These are phyloP conservation scores for Solidago caesia DNA, from an alignment of 129 eudicot genomes.

Conservation along the genomic window DNA sequence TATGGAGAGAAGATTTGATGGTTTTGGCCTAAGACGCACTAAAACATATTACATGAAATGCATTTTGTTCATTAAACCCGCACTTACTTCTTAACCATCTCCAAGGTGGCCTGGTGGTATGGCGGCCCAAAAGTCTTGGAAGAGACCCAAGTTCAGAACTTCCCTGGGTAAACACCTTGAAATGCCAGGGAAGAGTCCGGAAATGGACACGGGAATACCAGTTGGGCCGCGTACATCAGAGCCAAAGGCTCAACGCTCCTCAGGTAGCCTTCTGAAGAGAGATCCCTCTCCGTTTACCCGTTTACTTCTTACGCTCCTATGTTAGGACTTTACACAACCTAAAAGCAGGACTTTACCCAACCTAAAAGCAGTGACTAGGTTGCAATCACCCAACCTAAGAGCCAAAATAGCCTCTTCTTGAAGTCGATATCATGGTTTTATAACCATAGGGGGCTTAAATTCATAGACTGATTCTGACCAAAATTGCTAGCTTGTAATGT, in stretches of 20 bases:
- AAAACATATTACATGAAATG: not conserved
- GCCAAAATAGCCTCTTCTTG: not conserved
- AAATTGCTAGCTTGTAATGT: not conserved
- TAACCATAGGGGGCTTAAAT: not conserved
- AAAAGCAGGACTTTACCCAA: not conserved
- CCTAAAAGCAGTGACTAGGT: not conserved
- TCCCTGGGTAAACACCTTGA: too few relatives aligned
- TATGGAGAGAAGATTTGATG: not conserved
- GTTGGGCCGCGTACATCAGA: too few relatives aligned
- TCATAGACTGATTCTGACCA: not conserved
- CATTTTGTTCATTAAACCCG: not conserved
- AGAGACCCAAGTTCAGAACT: too few relatives aligned
- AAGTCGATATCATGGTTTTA: constrained; percentile 5
- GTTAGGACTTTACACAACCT: not conserved
- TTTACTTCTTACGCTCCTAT: not conserved
- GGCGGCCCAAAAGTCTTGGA: not conserved
- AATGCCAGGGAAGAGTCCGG: too few relatives aligned
- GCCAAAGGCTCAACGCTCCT: too few relatives aligned
- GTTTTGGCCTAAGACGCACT: not conserved
- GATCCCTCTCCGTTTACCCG: too few relatives aligned
- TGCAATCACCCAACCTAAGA: too few relatives aligned
- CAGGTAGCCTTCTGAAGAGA: too few relatives aligned
- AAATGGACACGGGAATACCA: too few relatives aligned
- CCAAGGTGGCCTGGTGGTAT: not conserved
- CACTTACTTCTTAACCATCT: not conserved